Conservation (phyloP, 352 stramenopile genomes). For the Phytopythium aichiense region DNA sequence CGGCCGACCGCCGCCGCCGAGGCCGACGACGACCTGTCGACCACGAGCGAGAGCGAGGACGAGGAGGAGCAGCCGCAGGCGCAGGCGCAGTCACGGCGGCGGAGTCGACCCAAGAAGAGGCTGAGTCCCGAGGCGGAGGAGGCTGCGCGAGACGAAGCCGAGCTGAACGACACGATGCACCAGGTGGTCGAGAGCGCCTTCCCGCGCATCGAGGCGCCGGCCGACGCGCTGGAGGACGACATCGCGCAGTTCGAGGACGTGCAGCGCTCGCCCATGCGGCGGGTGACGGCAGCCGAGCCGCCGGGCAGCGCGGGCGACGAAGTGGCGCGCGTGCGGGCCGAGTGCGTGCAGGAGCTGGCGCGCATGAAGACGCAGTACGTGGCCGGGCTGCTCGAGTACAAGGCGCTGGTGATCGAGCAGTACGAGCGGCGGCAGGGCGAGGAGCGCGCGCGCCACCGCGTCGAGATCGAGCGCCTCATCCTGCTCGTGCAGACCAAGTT, state of each 20-base stretch:
- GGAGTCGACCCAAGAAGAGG: background rate
- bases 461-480: constrained; percentile 63
- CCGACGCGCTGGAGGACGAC: constrained; percentile 24
- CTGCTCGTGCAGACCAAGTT: constrained; percentile 60
- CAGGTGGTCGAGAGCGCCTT: constrained; percentile 51
- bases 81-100: too few species aligned
- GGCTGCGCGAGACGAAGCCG: constrained; percentile 35
- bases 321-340: constrained; percentile 31
- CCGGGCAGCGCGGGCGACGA: constrained; percentile 4
- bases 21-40: constrained; percentile 44
- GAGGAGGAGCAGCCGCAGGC: constrained; percentile 10
- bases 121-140: constrained; percentile 26
- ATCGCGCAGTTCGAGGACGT: constrained; percentile 57
- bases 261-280: background rate
- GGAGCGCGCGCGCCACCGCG: constrained; percentile 46
- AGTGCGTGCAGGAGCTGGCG: constrained; percentile 37
- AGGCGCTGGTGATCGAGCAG: constrained; percentile 66
- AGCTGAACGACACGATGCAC: constrained; percentile 44
- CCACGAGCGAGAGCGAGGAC: constrained; percentile 39
- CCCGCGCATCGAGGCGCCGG: constrained; percentile 18
- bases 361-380: constrained; percentile 61
- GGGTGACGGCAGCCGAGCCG: constrained; percentile 12
- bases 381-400: constrained; percentile 55
- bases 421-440: constrained; percentile 55
- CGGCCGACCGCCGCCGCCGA: background rate